These are phyloP conservation scores for Flammula alnicola DNA, from an alignment of 1,284 basidiomycete genomes.

Conservation along the genomic window DNA sequence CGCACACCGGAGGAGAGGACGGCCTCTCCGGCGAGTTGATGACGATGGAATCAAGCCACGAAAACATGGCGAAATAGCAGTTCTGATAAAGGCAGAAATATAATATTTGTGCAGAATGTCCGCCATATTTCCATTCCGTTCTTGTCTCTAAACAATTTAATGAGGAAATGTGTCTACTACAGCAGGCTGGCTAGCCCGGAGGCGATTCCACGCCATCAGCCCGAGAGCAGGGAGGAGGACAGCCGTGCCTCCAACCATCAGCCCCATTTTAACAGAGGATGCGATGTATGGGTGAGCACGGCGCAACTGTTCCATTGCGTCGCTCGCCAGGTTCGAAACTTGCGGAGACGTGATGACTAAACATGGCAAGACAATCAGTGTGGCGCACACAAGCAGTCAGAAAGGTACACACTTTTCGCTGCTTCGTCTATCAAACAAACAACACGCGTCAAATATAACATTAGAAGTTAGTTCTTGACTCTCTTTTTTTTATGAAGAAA, in stretches of 20 bases:
- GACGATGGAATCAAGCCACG: no score
- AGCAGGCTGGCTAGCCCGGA: no score
- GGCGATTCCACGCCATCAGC: constrained; percentile 24
- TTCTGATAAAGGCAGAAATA: no score
- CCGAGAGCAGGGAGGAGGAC: constrained; percentile 28
- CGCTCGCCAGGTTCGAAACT: constrained; percentile 13
- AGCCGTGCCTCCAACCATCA: constrained; percentile 28
- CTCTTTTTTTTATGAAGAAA: background rate
- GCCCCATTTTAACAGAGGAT: constrained; percentile 23
- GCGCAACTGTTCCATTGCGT: constrained; percentile 20
- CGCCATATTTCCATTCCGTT: no score
- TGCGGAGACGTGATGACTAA: constrained; percentile 9
- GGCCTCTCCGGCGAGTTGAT: no score
- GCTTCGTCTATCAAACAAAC: constrained; percentile 20
- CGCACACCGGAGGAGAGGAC: no score
- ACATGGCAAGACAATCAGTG: background rate
- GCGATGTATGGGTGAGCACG: constrained; percentile 28
- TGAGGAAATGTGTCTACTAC: no score
- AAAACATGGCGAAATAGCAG: no score
- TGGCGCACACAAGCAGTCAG: background rate
- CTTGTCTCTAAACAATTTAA: no score
- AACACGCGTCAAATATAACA: background rate
- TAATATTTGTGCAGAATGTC: no score
- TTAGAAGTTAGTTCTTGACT: background rate
- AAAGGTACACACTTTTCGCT: constrained; percentile 19